phyloP scores from a whole-genome alignment of 805 yeast species.

The Ogataea minuta region DNA sequence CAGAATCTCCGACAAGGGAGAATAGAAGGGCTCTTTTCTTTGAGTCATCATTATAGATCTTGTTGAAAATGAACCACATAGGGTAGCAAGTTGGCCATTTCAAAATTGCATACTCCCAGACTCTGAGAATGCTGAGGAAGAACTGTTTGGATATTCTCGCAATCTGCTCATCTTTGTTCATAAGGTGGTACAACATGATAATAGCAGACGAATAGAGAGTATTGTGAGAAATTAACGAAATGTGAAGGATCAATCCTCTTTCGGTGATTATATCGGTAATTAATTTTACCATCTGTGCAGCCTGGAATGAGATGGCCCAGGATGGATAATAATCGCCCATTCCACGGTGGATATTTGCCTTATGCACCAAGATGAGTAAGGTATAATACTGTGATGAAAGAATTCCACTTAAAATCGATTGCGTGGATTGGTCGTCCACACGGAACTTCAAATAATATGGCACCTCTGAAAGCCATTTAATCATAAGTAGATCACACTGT shows the following conservation, averaged over 20 bases:
- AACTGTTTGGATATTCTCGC: conserved; percentile 25
- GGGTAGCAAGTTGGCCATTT: conserved; percentile 56
- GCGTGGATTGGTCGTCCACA: conserved; percentile 52
- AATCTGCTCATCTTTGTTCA: conserved; percentile 27
- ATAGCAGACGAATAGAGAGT: conserved; percentile 58
- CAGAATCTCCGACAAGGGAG: conserved; percentile 10
- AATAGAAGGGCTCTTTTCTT: conserved; percentile 16
- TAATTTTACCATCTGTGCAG: conserved; percentile 70
- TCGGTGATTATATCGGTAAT: conserved; percentile 55
- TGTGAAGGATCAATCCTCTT: conserved; percentile 46
- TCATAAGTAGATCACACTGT: conserved; percentile 74
- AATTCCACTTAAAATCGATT: conserved; percentile 55
- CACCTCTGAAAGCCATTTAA: conserved; percentile 68
- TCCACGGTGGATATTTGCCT: conserved; percentile 57
- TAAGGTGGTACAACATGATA: conserved; percentile 67
- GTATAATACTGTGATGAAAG: conserved; percentile 71
- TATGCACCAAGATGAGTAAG: conserved; percentile 65
- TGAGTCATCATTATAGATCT: conserved; percentile 35
- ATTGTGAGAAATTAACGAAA: conserved; percentile 39
- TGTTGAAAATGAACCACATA: conserved; percentile 51
- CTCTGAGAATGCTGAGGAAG: conserved; percentile 25
- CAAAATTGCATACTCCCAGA: conserved; percentile 41
- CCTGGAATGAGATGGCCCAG: conserved; percentile 80
- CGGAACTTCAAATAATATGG: conserved; percentile 63
- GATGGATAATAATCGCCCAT: conserved; percentile 44